Conservation (phyloP, 305 asterid species). For the Plantago lanceolata region DNA sequence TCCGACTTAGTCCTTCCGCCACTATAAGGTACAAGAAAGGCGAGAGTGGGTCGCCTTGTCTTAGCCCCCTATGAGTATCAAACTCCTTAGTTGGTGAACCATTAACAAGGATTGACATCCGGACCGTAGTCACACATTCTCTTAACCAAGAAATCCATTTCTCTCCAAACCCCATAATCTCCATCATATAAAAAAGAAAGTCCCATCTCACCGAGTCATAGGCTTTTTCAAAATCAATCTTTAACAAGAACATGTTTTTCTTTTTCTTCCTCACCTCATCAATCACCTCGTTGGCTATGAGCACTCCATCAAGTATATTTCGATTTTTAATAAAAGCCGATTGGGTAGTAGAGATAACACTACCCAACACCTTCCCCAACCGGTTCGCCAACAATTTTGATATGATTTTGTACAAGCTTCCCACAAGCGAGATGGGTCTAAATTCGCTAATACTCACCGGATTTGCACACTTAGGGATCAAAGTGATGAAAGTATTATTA, state of each 20-base stretch:
- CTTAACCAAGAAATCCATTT: not conserved
- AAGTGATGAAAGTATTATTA: too few species aligned
- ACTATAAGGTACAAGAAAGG: not conserved
- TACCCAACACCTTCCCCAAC: not conserved
- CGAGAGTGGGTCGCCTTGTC: not conserved
- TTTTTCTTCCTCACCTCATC: not conserved
- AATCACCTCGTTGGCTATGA: not conserved
- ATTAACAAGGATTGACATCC: not conserved
- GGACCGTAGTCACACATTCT: not conserved
- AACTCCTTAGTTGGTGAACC: not conserved
- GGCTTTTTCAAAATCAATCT: not conserved
- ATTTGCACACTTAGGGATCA: too few species aligned
- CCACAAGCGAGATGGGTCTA: too few species aligned
- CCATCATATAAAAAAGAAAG: not conserved
- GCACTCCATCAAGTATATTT: not conserved
- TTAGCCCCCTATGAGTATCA: not conserved
- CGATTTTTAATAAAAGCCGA: not conserved
- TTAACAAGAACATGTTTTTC: not conserved
- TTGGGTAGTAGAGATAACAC: not conserved
- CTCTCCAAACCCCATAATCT: not conserved
- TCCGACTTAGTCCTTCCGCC: not conserved
- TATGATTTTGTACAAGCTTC: not conserved
- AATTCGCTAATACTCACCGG: too few species aligned
- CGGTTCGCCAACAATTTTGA: not conserved
- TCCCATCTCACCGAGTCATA: not conserved